These are phyloP conservation scores for Moesziomyces antarcticus DNA, from an alignment of 1,284 basidiomycete genomes.

Conservation along the genomic window DNA sequence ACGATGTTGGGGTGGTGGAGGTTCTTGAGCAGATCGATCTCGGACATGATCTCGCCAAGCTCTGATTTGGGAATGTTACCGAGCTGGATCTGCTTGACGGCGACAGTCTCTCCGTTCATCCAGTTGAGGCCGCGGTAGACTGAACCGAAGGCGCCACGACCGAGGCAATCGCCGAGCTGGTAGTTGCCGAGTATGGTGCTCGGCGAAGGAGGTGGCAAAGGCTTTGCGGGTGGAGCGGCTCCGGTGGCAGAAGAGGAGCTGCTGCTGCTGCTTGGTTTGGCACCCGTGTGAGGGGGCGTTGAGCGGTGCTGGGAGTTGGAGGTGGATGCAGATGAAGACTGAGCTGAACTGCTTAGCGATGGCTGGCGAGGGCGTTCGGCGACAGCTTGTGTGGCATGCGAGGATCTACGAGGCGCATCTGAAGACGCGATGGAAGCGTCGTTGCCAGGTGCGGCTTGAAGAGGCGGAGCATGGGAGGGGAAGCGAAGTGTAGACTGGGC, in stretches of 20 bases:
- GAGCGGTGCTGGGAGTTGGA: conserved; percentile 4
- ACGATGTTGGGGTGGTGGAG: conserved; percentile 93
- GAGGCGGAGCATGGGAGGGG: conserved; percentile 19
- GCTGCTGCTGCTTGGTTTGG: background rate
- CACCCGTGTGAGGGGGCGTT: background rate
- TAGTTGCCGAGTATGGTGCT: conserved; percentile 32
- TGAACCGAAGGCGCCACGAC: conserved; percentile 92
- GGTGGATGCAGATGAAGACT: background rate
- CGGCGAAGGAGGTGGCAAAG: background rate
- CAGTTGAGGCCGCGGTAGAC: conserved; percentile 95
- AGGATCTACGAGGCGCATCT: conserved; percentile 23
- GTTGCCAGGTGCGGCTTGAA: conserved; percentile 1
- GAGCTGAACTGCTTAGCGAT: background rate
- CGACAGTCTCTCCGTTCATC: conserved; percentile 77
- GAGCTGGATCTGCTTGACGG: conserved; percentile 73
- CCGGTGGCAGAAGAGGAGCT: background rate
- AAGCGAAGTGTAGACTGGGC: conserved; percentile 37
- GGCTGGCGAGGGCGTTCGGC: conserved; percentile 3
- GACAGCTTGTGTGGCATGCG: conserved; percentile 8
- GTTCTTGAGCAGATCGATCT: conserved; percentile 97
- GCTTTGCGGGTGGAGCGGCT: background rate
- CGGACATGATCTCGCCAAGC: conserved; percentile 96
- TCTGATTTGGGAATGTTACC: conserved; percentile 91
- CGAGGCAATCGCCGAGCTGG: conserved; percentile 84
- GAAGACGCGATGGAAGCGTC: conserved; percentile 6